Evolutionary conservation across 2,329 filamentous ascomycete genomes (phyloP).

Genomic region (Aspergillus ruber): DNA sequence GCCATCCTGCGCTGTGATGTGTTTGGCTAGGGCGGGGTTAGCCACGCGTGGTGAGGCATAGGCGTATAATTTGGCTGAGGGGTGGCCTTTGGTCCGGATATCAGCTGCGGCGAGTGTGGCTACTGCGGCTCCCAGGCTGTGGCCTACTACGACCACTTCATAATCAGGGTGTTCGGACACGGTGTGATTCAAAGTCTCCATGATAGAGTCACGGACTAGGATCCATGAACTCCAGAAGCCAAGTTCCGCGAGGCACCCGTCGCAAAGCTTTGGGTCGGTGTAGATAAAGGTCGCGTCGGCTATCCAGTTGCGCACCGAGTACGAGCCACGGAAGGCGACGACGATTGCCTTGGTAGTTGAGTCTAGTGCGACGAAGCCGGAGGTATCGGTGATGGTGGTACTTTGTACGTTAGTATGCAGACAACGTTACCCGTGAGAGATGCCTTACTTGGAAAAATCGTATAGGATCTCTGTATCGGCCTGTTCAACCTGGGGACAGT

Average conservation of each 20-base stretch:
- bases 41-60: slow-evolving; percentile 63
- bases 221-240: slow-evolving; percentile 46
- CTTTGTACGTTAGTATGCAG: neutral
- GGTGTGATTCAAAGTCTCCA: slow-evolving; percentile 8
- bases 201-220: slow-evolving; percentile 27
- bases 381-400: slow-evolving; percentile 33
- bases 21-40: slow-evolving; percentile 49
- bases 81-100: slow-evolving; percentile 45
- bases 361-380: slow-evolving; percentile 45
- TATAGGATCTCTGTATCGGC: slow-evolving; percentile 26
- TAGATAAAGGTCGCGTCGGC: slow-evolving; percentile 22
- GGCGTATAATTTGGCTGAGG: slow-evolving; percentile 52
- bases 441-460: slow-evolving; percentile 42
- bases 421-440: slow-evolving; percentile 12
- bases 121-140: slow-evolving; percentile 63
- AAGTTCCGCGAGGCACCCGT: slow-evolving; percentile 33
- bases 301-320: slow-evolving; percentile 26
- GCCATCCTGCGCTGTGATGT: slow-evolving; percentile 48
- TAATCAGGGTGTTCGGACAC: slow-evolving; percentile 24
- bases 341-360: slow-evolving; percentile 35
- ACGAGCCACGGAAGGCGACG: slow-evolving; percentile 32
- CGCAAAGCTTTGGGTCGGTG: slow-evolving; percentile 35
- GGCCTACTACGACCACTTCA: slow-evolving; percentile 48
- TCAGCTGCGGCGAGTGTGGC: slow-evolving; percentile 55
- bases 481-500: slow-evolving; percentile 41